These are phyloP conservation scores for Gastrolobium bilobum DNA, from an alignment of 306 rosid species.

Conservation along the genomic window DNA sequence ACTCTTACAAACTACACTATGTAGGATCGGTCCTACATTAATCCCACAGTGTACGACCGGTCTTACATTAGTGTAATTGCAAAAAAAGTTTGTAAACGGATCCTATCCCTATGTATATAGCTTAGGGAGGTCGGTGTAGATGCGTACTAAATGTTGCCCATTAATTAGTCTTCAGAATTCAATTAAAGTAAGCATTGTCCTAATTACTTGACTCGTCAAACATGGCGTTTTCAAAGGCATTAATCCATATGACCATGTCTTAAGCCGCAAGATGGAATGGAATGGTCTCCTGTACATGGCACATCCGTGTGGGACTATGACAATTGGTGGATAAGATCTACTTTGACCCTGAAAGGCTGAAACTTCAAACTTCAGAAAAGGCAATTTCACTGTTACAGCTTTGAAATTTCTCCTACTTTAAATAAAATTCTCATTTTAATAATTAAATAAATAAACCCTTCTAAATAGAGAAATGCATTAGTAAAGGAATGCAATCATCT, in stretches of 20 bases:
- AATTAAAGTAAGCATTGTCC: slow-evolving; percentile 20
- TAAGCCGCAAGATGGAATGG: slow-evolving; percentile 58
- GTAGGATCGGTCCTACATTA: too few species aligned
- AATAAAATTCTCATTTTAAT: not conserved
- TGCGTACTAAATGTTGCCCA: slow-evolving; percentile 1
- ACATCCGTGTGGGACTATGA: slow-evolving; percentile 13
- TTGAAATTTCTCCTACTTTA: not conserved
- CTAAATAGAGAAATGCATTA: too few species aligned
- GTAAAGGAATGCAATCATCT: too few species aligned
- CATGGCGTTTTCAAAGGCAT: slow-evolving; percentile 43
- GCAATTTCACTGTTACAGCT: not conserved
- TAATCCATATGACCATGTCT: slow-evolving; percentile 44
- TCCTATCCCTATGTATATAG: too few species aligned
- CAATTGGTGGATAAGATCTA: not conserved
- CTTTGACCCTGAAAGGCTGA: not conserved
- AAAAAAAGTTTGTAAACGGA: too few species aligned
- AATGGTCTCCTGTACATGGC: slow-evolving; percentile 43
- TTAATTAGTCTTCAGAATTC: slow-evolving; percentile 1
- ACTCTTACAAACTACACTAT: too few species aligned
- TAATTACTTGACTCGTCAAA: slow-evolving; percentile 35
- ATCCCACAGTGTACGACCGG: too few species aligned
- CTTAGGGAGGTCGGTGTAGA: not conserved
- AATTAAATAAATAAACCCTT: too few species aligned
- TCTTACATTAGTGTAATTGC: too few species aligned
- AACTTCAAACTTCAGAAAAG: slow-evolving; percentile 22